These are phyloP conservation scores for Aspergillus arachidicola DNA, from an alignment of 2,329 filamentous ascomycete genomes.

Conservation along the genomic window DNA sequence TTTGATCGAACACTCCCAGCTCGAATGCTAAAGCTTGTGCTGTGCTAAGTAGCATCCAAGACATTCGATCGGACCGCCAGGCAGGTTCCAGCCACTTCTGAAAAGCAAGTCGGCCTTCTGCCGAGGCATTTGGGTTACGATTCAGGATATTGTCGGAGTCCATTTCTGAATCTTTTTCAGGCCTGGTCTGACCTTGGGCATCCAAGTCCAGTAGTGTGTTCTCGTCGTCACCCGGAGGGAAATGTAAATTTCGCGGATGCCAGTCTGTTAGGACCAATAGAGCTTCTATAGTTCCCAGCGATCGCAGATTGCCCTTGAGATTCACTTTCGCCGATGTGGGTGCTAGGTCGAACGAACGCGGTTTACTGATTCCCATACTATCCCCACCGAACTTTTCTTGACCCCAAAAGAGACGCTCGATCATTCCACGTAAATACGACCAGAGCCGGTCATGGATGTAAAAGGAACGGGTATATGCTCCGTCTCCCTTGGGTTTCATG, in stretches of 20 bases:
- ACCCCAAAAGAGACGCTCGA: constrained; percentile 91
- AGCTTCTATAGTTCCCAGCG: constrained; percentile 90
- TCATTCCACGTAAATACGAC: constrained; percentile 92
- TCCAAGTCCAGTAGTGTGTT: constrained; percentile 68
- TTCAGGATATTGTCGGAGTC: constrained; percentile 45
- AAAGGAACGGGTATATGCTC: constrained; percentile 79
- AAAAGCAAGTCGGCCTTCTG: constrained; percentile 76
- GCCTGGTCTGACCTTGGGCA: constrained; percentile 64
- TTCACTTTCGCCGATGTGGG: constrained; percentile 53
- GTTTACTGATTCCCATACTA: constrained; percentile 59
- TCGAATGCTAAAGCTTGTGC: constrained; percentile 90
- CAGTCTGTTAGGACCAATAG: constrained; percentile 94
- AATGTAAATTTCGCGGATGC: constrained; percentile 93
- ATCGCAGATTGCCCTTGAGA: constrained; percentile 77
- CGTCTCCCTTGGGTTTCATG: constrained; percentile 75
- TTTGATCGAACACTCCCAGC: constrained; percentile 91
- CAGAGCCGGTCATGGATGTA: constrained; percentile 94
- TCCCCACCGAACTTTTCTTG: constrained; percentile 94
- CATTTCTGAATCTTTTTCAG: constrained; percentile 47
- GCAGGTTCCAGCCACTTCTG: constrained; percentile 96
- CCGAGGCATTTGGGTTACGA: constrained; percentile 58
- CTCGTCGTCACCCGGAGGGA: constrained; percentile 72
- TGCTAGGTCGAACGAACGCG: constrained; percentile 68
- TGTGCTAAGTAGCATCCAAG: constrained; percentile 94
- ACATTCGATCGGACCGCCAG: constrained; percentile 93